A percentile compares a stretch with the other conserved stretches of the same genome.
These are phyloP conservation scores for Jatropha multifida DNA, from an alignment of 441 rosid species.

Conservation along the genomic window DNA sequence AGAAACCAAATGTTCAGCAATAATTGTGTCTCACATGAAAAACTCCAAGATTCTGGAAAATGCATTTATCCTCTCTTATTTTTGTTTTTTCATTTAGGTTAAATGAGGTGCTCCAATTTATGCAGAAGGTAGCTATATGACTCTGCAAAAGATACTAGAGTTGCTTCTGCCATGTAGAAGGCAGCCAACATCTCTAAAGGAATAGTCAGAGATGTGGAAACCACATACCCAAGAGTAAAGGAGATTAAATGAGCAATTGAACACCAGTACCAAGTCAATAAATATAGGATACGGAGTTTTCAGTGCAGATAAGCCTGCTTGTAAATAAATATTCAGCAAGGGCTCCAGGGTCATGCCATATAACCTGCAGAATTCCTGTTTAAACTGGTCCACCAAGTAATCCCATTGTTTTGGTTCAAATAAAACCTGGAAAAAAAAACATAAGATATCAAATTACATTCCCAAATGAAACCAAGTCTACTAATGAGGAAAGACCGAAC, in stretches of 20 bases:
- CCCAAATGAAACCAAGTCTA: neutral
- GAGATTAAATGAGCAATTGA: neutral
- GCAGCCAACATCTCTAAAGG: neutral
- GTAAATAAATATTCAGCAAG: slow-evolving; percentile 78
- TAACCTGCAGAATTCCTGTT: slow-evolving; percentile 84
- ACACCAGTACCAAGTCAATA: neutral
- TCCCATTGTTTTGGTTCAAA: slow-evolving; percentile 91
- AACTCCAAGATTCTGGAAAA: neutral
- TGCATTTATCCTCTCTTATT: neutral
- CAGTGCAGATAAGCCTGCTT: slow-evolving; percentile 93
- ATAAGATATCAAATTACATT: slow-evolving; percentile 3
- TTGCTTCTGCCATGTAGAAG: neutral
- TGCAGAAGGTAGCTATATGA: neutral
- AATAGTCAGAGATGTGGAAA: neutral
- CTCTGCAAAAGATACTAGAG: neutral
- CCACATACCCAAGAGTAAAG: neutral
- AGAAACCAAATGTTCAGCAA: neutral
- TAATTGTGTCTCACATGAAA: neutral
- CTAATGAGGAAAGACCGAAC: neutral
- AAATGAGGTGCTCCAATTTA: neutral
- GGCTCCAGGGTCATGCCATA: slow-evolving; percentile 98
- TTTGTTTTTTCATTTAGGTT: too few relatives aligned
- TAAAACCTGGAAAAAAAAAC: slow-evolving; percentile 50
- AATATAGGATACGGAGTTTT: slow-evolving; percentile 85
- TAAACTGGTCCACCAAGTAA: slow-evolving; percentile 78